phyloP scores from a whole-genome alignment of 768 basidiomycete genomes.

The Mycena rosella region DNA sequence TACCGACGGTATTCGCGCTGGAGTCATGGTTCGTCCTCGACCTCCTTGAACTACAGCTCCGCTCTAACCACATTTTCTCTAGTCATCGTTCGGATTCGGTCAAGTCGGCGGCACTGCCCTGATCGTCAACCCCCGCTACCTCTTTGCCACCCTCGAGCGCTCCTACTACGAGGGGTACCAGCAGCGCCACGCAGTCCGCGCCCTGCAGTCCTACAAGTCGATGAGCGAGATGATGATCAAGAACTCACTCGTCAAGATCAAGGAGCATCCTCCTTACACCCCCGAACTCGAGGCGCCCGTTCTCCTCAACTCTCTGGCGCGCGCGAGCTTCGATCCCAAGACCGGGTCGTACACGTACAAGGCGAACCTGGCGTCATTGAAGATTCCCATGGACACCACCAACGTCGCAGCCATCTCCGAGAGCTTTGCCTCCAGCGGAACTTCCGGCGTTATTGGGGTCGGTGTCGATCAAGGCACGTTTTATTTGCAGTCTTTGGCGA shows the following conservation, averaged over 20 bases:
- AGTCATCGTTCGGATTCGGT: slow-evolving; percentile 98
- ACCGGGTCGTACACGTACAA: slow-evolving; percentile 89
- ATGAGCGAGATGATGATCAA: slow-evolving; percentile 98
- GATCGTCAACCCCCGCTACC: slow-evolving; percentile 90
- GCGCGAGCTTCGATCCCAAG: slow-evolving; percentile 86
- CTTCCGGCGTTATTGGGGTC: slow-evolving; percentile 74
- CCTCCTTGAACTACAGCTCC: not conserved
- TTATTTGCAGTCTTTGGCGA: slow-evolving; percentile 3
- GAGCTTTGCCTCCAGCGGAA: slow-evolving; percentile 52
- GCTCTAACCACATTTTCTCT: slow-evolving; percentile 17
- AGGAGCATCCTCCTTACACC: slow-evolving; percentile 91
- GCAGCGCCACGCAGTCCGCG: slow-evolving; percentile 73
- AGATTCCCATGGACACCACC: slow-evolving; percentile 66
- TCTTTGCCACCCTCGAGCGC: slow-evolving; percentile 87
- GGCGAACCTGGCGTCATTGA: slow-evolving; percentile 68
- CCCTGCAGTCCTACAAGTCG: slow-evolving; percentile 82
- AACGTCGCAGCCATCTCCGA: slow-evolving; percentile 78
- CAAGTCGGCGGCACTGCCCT: slow-evolving; percentile 96
- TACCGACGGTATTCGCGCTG: slow-evolving; percentile 92
- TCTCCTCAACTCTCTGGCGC: slow-evolving; percentile 92
- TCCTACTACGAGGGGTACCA: slow-evolving; percentile 85
- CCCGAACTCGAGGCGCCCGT: slow-evolving; percentile 89
- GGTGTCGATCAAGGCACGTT: slow-evolving; percentile 89
- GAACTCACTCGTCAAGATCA: slow-evolving; percentile 94
- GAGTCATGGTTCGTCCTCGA: slow-evolving; percentile 80